A percentile compares a stretch with the other conserved stretches of the same genome.
phyloP scores from a whole-genome alignment of 768 basidiomycete species.

The Crucibulum laeve region DNA sequence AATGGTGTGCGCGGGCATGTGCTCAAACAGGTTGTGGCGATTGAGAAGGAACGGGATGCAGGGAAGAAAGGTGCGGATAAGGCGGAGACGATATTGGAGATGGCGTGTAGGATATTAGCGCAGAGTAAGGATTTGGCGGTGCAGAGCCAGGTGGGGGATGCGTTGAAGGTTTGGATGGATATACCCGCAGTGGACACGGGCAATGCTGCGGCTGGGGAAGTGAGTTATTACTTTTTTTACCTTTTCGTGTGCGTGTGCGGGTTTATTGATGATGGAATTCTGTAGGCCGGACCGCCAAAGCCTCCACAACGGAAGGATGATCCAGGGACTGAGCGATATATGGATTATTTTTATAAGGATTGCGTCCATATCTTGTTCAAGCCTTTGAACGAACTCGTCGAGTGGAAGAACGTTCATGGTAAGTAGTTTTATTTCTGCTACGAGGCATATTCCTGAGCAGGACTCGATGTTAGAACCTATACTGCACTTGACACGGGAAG shows the following conservation, averaged over 20 bases:
- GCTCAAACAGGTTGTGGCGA: slow-evolving; percentile 73
- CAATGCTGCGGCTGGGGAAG: slow-evolving; percentile 28
- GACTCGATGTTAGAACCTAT: slow-evolving; percentile 36
- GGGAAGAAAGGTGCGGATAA: slow-evolving; percentile 55
- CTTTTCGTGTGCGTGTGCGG: slow-evolving; percentile 4
- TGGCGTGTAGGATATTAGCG: slow-evolving; percentile 76
- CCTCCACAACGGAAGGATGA: slow-evolving; percentile 66
- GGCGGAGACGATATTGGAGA: slow-evolving; percentile 70
- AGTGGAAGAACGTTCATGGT: slow-evolving; percentile 43
- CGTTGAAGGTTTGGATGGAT: slow-evolving; percentile 79
- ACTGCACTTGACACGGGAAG: slow-evolving; percentile 62
- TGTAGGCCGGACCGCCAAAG: slow-evolving; percentile 31
- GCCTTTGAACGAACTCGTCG: slow-evolving; percentile 72
- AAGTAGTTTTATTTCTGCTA: slow-evolving; percentile 6
- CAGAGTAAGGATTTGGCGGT: slow-evolving; percentile 79
- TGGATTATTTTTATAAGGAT: slow-evolving; percentile 91
- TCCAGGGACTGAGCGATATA: slow-evolving; percentile 80
- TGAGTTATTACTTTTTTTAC: slow-evolving; percentile 8
- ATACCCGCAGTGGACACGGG: slow-evolving; percentile 45
- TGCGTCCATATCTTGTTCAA: slow-evolving; percentile 76
- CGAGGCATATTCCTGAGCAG: slow-evolving; percentile 2
- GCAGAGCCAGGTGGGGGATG: slow-evolving; percentile 89
- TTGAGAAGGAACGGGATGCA: slow-evolving; percentile 58
- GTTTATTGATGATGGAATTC: slow-evolving; percentile 24
- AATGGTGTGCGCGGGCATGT: slow-evolving; percentile 83